Conservation (phyloP, 768 basidiomycete genomes). For the Suillus ampliporus region DNA sequence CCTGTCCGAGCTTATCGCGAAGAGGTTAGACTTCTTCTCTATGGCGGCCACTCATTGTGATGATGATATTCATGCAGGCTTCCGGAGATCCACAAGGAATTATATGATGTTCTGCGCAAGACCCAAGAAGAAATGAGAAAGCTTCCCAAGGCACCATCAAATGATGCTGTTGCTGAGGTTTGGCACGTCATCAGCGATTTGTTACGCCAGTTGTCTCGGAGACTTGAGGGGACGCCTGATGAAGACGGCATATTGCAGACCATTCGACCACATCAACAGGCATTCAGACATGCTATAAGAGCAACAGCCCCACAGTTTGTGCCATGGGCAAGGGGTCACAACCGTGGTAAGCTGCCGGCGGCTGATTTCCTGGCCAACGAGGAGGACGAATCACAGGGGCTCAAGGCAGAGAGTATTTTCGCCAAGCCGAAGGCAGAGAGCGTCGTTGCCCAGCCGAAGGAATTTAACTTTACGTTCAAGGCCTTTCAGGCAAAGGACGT, state of each 20-base stretch:
- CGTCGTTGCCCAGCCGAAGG: too few species aligned
- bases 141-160: constrained; percentile 59
- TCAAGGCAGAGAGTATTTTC: background rate
- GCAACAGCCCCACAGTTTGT: constrained; percentile 62
- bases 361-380: constrained; percentile 46
- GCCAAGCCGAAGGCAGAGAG: background rate
- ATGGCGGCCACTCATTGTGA: background rate
- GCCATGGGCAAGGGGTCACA: constrained; percentile 45
- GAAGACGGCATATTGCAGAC: constrained; percentile 58
- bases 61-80: constrained; percentile 47
- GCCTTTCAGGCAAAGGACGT: too few species aligned
- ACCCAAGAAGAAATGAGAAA: constrained; percentile 39
- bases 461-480: too few species aligned
- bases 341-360: constrained; percentile 5
- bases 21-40: constrained; percentile 47
- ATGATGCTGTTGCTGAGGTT: constrained; percentile 63
- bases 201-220: constrained; percentile 44
- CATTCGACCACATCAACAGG: constrained; percentile 54
- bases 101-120: constrained; percentile 49
- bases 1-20: constrained; percentile 65
- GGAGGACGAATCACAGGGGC: constrained; percentile 30
- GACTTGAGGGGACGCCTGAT: constrained; percentile 60
- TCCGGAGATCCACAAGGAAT: constrained; percentile 64
- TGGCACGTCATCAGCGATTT: constrained; percentile 54
- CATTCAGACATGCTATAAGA: constrained; percentile 54